Percentiles rank a stretch among this genome's conserved stretches.
Conservation (phyloP, 2,329 filamentous ascomycete genomes). For the Trichoderma asperellum region DNA sequence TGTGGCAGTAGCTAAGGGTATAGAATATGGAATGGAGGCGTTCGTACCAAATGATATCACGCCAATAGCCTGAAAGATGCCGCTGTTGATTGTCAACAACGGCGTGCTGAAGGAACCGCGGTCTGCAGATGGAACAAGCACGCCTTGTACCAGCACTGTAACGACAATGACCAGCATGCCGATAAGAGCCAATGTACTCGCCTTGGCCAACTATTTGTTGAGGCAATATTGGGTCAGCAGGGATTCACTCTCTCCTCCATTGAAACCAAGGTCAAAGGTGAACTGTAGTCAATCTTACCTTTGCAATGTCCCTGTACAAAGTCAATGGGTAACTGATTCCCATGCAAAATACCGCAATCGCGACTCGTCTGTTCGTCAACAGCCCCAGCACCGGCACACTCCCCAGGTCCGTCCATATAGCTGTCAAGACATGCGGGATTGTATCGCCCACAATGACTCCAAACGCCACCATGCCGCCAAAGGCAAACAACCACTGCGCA, state of each 20-base stretch:
- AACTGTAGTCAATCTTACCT: slow-evolving; percentile 58
- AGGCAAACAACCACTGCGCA: slow-evolving; percentile 97
- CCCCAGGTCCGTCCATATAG: slow-evolving; percentile 76
- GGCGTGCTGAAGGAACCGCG: slow-evolving; percentile 72
- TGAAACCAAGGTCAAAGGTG: neutral
- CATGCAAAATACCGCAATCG: slow-evolving; percentile 86
- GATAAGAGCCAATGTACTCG: slow-evolving; percentile 87
- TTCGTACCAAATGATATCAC: slow-evolving; percentile 92
- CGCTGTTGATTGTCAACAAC: slow-evolving; percentile 77
- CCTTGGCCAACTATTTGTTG: slow-evolving; percentile 78
- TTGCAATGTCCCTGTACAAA: slow-evolving; percentile 94
- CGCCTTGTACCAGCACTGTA: slow-evolving; percentile 84
- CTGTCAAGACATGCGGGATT: slow-evolving; percentile 85
- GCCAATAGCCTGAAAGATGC: slow-evolving; percentile 93
- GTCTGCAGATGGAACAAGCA: slow-evolving; percentile 70
- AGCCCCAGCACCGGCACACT: slow-evolving; percentile 79
- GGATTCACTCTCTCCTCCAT: neutral
- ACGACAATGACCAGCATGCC: slow-evolving; percentile 91
- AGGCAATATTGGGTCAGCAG: slow-evolving; percentile 13
- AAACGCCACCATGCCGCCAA: slow-evolving; percentile 98
- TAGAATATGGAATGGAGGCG: neutral
- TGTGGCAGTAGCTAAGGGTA: neutral
- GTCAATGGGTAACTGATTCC: slow-evolving; percentile 89
- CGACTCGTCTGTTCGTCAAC: slow-evolving; percentile 76
- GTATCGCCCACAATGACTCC: slow-evolving; percentile 97